These are phyloP conservation scores for Inonotus obliquus DNA, from an alignment of 1,284 basidiomycete genomes.

Conservation along the genomic window DNA sequence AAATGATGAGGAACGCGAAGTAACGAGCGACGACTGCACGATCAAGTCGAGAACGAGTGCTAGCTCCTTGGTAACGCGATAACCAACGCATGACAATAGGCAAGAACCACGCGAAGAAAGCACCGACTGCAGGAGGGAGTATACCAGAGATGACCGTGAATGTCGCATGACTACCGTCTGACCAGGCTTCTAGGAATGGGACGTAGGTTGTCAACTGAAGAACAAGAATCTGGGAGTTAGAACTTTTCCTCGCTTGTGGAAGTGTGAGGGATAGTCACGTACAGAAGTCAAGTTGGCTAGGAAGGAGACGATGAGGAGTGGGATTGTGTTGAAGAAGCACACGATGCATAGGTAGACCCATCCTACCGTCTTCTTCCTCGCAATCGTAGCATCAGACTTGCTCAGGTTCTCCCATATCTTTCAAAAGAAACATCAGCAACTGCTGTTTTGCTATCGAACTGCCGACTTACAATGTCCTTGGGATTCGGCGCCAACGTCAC, in stretches of 20 bases:
- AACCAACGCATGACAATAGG: slow-evolving; percentile 86
- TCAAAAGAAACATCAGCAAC: slow-evolving; percentile 3
- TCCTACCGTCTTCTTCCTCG: slow-evolving; percentile 67
- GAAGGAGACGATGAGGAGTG: slow-evolving; percentile 75
- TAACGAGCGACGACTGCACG: slow-evolving; percentile 88
- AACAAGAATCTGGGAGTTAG: too few relatives aligned
- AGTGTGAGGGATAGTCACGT: slow-evolving; percentile 31
- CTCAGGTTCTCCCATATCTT: slow-evolving; percentile 88
- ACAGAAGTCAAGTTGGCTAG: slow-evolving; percentile 76
- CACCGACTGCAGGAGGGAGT: slow-evolving; percentile 82
- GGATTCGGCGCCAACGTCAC: slow-evolving; percentile 80
- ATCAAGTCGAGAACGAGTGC: slow-evolving; percentile 78
- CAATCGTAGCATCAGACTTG: slow-evolving; percentile 60
- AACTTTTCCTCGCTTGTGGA: too few relatives aligned
- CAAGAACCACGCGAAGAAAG: slow-evolving; percentile 83
- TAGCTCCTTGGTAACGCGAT: slow-evolving; percentile 75
- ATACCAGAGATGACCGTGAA: slow-evolving; percentile 85
- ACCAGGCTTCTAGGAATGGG: slow-evolving; percentile 69
- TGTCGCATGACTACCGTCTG: slow-evolving; percentile 46
- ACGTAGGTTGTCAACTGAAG: slow-evolving; percentile 61
- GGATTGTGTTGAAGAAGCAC: slow-evolving; percentile 91
- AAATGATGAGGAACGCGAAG: slow-evolving; percentile 88
- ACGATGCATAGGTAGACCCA: slow-evolving; percentile 71
- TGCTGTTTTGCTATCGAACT: slow-evolving; percentile 16
- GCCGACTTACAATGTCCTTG: slow-evolving; percentile 66